Conservation (phyloP, 257 asterid species). For the Eucommia ulmoides region DNA sequence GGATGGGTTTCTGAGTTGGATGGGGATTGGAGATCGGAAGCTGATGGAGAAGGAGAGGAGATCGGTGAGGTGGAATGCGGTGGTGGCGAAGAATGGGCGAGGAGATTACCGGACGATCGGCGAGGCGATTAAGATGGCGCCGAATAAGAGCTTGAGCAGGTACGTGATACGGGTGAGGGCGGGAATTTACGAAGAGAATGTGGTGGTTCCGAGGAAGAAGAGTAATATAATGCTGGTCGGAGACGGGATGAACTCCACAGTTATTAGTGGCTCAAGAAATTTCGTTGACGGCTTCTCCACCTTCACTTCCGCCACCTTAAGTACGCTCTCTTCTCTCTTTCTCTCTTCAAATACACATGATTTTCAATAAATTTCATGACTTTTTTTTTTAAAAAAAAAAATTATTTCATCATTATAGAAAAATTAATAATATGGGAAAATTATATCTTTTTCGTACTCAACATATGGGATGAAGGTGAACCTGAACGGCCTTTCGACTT, state of each 20-base stretch:
- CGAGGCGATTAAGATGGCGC: conserved; percentile 40
- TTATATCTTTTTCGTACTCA: too few species aligned
- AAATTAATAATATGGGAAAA: too few species aligned
- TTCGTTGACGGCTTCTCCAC: conserved; percentile 58
- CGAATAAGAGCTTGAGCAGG: conserved; percentile 23
- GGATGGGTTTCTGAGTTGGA: conserved; percentile 11
- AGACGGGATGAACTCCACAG: conserved; percentile 52
- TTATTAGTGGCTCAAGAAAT: conserved; percentile 40
- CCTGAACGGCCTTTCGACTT: too few species aligned
- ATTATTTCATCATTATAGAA: too few species aligned
- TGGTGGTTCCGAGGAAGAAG: conserved; percentile 44
- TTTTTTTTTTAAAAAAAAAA: too few species aligned
- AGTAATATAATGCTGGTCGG: conserved; percentile 44
- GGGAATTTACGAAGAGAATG: conserved; percentile 47
- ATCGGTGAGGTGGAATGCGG: conserved; percentile 17
- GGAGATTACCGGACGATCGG: conserved; percentile 20
- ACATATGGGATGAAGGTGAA: too few species aligned
- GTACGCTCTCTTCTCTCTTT: too few species aligned
- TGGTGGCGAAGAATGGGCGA: conserved; percentile 34
- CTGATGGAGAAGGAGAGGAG: conserved; percentile 7
- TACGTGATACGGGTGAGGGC: conserved; percentile 30
- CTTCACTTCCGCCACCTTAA: conserved; percentile 51
- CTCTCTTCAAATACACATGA: neutral
- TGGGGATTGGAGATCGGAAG: conserved; percentile 5
- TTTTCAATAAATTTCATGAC: too few species aligned